Conservation (phyloP, 2,329 filamentous ascomycete species). For the Colletotrichum euphorbiae region DNA sequence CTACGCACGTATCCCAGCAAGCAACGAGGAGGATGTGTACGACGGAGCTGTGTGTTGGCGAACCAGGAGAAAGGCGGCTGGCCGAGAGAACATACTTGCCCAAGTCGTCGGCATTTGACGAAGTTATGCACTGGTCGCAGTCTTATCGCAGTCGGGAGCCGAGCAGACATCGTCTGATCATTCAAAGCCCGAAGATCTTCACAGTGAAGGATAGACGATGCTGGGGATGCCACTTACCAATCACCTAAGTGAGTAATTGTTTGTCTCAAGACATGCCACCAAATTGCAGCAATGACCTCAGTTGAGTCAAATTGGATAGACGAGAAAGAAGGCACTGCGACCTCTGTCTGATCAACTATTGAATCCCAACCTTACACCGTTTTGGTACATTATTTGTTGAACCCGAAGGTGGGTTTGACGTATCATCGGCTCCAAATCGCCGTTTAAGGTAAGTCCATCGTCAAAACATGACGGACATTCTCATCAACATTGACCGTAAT, state of each 20-base stretch:
- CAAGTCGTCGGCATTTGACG: no score
- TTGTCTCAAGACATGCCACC: not conserved
- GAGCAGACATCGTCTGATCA: no score
- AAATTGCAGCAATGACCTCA: not conserved
- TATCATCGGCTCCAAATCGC: constrained; percentile 22
- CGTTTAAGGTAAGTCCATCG: constrained; percentile 18
- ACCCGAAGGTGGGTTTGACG: constrained; percentile 22
- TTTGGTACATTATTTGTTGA: constrained; percentile 14
- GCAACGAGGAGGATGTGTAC: no score
- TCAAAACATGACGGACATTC: constrained; percentile 22
- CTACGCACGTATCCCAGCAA: not conserved
- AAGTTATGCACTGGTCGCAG: no score
- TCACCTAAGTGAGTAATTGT: not conserved
- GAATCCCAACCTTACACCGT: constrained; percentile 4
- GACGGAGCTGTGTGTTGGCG: no score
- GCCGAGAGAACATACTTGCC: no score
- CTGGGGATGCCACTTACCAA: no score
- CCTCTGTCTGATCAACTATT: constrained; percentile 10
- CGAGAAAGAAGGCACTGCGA: constrained; percentile 24
- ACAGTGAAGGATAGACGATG: no score
- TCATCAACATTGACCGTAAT: constrained; percentile 36
- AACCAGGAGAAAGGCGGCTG: no score
- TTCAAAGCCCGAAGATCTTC: no score
- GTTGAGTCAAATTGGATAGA: constrained; percentile 33
- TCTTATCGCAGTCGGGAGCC: no score